Evolutionary conservation across 202 grass and related monocot genomes (phyloP), one percentile per base, ranked within the genome.

Genomic region (Brachypodium distachyon): DNA sequence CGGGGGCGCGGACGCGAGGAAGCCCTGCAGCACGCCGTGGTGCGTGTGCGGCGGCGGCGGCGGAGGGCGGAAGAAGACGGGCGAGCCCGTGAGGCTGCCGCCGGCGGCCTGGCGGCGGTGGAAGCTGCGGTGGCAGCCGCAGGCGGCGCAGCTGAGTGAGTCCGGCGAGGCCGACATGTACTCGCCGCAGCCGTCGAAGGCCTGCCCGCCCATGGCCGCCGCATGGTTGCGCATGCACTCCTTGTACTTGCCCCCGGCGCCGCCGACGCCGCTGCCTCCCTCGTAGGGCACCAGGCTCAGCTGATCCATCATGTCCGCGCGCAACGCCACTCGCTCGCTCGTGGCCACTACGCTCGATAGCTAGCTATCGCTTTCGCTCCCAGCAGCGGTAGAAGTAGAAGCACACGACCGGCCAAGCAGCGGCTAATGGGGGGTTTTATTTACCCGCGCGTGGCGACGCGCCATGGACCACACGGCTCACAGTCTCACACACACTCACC

Each of bases 91-190:
- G 23, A 26, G 16, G 1, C 12, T 42, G 1, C 29, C 19, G 16
- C 3, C n/a, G 10, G 11, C 6, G 0, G 9, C 51, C 63, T 0
- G 84, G 43, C 91, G 91, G 64, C 91, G 95, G 84, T 94, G 95
- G 89, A 94, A 94, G 83, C 89, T 95, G 53, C 96, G 96, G 85
- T 98, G 96, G 88, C 96, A 95, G 0, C 89, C 96, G 73, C 96
- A 95, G 0, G 91, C 96, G 4, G 89, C 96, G 86, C 95, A 95
- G 61, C 60, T 87, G 87, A 90, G 78, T 7, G 84, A 59, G 63
- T 93, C 91, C 18, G 85, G 78, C 2, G 91, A 80, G 0, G 83
- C 52, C 0, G 82, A 33, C 91, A 93, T 90, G 91, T 84, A 93
- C 84, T 93, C 87, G 27, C 91, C 91, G 70, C 91, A 93, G 11